Conservation (phyloP, 2,329 filamentous ascomycete genomes). For the Penicillium corylophilum region DNA sequence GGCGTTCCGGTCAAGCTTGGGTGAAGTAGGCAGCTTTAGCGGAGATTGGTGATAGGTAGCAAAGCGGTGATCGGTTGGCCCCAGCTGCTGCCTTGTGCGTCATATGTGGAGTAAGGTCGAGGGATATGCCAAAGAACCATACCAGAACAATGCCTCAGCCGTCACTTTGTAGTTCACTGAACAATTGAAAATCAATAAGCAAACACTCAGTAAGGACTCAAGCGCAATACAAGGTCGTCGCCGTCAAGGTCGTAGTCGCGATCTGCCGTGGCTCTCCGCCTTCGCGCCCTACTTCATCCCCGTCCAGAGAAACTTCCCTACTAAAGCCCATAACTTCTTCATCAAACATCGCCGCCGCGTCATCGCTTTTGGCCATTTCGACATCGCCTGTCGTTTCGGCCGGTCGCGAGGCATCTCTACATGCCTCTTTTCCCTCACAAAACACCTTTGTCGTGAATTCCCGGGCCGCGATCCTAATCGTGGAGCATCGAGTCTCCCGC, state of each 20-base stretch:
- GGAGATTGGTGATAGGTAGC: background rate
- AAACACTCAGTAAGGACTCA: slow-evolving; percentile 6
- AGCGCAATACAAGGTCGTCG: slow-evolving; percentile 19
- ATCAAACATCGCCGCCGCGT: slow-evolving; percentile 35
- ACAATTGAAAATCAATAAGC: background rate
- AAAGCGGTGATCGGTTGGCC: slow-evolving; percentile 17
- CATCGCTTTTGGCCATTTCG: slow-evolving; percentile 36
- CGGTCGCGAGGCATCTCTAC: slow-evolving; percentile 22
- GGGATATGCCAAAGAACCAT: background rate
- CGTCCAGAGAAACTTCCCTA: slow-evolving; percentile 42
- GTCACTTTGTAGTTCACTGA: background rate
- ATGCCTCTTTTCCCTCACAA: slow-evolving; percentile 34
- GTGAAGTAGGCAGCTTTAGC: background rate
- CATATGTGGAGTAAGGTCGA: slow-evolving; percentile 25
- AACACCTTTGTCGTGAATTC: slow-evolving; percentile 27
- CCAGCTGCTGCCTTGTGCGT: slow-evolving; percentile 26
- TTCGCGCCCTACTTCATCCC: slow-evolving; percentile 39
- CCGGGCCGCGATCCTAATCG: slow-evolving; percentile 40
- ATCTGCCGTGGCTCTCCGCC: slow-evolving; percentile 33
- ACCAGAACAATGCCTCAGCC: background rate
- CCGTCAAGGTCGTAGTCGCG: slow-evolving; percentile 1
- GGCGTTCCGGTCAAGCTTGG: background rate
- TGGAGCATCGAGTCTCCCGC: slow-evolving; percentile 47
- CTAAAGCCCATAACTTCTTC: slow-evolving; percentile 38
- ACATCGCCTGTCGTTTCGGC: slow-evolving; percentile 28